These are phyloP conservation scores for Fraxinus velutina DNA, from an alignment of 305 asterid species.

Conservation along the genomic window DNA sequence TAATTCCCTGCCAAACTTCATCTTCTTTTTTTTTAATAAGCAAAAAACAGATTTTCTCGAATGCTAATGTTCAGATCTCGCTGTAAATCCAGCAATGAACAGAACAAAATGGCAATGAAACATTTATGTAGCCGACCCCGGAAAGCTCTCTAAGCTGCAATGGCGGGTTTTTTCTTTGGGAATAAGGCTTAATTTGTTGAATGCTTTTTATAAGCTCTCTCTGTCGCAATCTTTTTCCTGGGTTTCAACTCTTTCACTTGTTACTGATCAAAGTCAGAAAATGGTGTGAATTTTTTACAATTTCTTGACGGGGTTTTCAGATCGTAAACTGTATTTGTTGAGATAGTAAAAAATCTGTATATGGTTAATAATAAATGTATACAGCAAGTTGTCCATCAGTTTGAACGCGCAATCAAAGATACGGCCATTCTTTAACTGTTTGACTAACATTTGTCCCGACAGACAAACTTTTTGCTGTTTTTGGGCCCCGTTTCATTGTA, in stretches of 20 bases:
- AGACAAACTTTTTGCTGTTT: neutral
- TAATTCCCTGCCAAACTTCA: constrained; percentile 87
- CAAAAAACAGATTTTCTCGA: neutral
- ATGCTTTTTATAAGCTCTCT: neutral
- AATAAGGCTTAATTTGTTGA: neutral
- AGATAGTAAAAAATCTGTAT: neutral
- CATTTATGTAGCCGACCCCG: neutral
- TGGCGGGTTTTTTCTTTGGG: neutral
- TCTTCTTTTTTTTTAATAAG: constrained; percentile 19
- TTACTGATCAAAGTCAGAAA: neutral
- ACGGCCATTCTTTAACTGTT: neutral
- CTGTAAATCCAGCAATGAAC: neutral
- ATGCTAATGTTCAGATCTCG: neutral
- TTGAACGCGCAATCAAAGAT: neutral
- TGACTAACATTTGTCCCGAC: neutral
- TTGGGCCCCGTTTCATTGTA: neutral
- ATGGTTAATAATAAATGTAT: neutral
- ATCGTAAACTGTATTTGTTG: neutral
- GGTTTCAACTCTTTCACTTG: neutral
- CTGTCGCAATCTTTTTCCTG: neutral
- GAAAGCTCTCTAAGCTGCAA: neutral
- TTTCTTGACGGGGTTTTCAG: neutral
- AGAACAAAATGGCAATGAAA: neutral
- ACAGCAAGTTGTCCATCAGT: neutral
- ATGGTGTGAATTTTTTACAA: neutral